A percentile compares a stretch with the other conserved stretches of the same genome.
phyloP scores from a whole-genome alignment of 2,329 filamentous ascomycete species.

The Dothistroma pini region DNA sequence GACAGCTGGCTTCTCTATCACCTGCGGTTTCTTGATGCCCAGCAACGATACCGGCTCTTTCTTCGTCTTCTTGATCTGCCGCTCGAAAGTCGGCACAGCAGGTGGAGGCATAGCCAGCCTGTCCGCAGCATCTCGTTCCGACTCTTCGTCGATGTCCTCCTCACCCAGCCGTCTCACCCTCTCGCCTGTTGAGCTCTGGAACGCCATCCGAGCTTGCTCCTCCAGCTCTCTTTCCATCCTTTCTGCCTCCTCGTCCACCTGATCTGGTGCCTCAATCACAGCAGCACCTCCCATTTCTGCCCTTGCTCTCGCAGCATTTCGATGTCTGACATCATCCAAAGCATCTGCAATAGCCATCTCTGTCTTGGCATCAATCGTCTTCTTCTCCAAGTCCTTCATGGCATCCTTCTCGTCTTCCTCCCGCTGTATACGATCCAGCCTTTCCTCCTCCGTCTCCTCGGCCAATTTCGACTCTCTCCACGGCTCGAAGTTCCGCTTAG shows the following conservation, averaged over 20 bases:
- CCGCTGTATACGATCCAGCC: conserved; percentile 75
- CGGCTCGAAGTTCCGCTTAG: conserved; percentile 88
- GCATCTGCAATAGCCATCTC: conserved; percentile 98
- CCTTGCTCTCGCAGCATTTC: conserved; percentile 83
- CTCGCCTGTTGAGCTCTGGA: conserved; percentile 60
- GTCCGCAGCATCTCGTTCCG: conserved; percentile 34
- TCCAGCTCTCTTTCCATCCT: conserved; percentile 76
- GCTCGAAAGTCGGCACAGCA: conserved; percentile 66
- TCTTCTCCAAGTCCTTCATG: conserved; percentile 93
- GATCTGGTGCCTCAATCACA: conserved; percentile 55
- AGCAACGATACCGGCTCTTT: conserved; percentile 71
- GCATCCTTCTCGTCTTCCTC: conserved; percentile 80
- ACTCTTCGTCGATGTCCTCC: conserved; percentile 37
- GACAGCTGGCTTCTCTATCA: conserved; percentile 49
- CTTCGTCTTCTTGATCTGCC: conserved; percentile 80
- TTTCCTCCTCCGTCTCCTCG: conserved; percentile 82
- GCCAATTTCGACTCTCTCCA: conserved; percentile 68
- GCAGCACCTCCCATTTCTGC: conserved; percentile 58
- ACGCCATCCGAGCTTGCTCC: conserved; percentile 74
- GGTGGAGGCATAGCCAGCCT: conserved; percentile 41
- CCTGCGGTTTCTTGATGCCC: conserved; percentile 81
- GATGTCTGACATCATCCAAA: conserved; percentile 85
- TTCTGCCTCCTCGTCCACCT: conserved; percentile 56
- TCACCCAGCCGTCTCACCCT: conserved; percentile 52
- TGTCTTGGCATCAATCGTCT: conserved; percentile 84